These are phyloP conservation scores for Backusella sp. DNA, from an alignment of 192 early-diverging fungal species.

Conservation along the genomic window DNA sequence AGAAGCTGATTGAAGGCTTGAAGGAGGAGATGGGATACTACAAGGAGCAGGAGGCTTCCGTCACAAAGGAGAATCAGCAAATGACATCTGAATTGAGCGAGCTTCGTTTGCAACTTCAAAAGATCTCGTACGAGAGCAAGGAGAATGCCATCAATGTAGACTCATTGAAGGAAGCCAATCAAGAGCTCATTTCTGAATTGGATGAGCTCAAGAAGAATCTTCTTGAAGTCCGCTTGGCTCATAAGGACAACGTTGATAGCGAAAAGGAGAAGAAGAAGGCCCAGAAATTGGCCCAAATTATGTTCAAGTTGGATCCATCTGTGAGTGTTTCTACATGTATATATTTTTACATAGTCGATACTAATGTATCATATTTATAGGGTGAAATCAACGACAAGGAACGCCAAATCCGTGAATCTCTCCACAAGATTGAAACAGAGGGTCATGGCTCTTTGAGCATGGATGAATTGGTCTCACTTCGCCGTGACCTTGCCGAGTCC, in stretches of 20 bases:
- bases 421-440: constrained; percentile 63
- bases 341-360: background rate
- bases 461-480: constrained; percentile 70
- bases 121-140: constrained; percentile 84
- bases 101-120: constrained; percentile 84
- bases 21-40: constrained; percentile 75
- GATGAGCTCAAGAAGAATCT: constrained; percentile 74
- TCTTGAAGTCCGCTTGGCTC: constrained; percentile 49
- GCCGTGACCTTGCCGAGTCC: constrained; percentile 72
- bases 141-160: constrained; percentile 89
- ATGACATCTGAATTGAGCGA: constrained; percentile 72
- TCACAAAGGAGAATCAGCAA: constrained; percentile 71
- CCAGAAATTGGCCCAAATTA: constrained; percentile 88
- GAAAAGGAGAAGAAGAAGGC: constrained; percentile 81
- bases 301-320: constrained; percentile 81
- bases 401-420: constrained; percentile 71
- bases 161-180: constrained; percentile 81
- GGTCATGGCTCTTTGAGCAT: constrained; percentile 41
- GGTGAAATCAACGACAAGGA: constrained; percentile 77
- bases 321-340: constrained; percentile 33
- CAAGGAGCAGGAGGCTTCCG: constrained; percentile 60
- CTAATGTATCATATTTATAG: background rate
- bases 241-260: constrained; percentile 53
- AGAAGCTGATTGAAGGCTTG: constrained; percentile 61
- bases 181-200: constrained; percentile 73